phyloP scores from a whole-genome alignment of 371 early-diverging fungal genomes.

The Saksenaea oblongispora region DNA sequence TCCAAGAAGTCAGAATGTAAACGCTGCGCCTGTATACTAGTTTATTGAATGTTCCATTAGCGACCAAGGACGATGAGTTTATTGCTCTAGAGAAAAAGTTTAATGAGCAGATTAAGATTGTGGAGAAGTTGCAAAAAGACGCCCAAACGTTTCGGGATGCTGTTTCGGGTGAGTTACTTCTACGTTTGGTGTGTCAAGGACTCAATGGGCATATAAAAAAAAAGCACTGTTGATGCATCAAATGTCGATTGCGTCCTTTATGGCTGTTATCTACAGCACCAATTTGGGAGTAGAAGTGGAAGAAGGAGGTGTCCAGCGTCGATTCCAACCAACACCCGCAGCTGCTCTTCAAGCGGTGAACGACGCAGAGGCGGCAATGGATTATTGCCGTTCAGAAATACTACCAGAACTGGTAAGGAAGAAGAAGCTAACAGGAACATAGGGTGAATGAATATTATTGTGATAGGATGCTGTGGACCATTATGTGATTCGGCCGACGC shows the following conservation, averaged over 20 bases:
- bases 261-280: slow-evolving; percentile 54
- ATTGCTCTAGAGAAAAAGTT: slow-evolving; percentile 52
- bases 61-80: slow-evolving; percentile 64
- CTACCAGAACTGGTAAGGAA: slow-evolving; percentile 55
- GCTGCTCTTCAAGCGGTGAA: slow-evolving; percentile 54
- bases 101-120: slow-evolving; percentile 45
- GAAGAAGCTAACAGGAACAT: too few relatives aligned
- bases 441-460: too few relatives aligned
- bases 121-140: slow-evolving; percentile 53
- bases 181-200: background rate
- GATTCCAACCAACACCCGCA: slow-evolving; percentile 37
- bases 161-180: slow-evolving; percentile 36
- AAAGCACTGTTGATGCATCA: slow-evolving; percentile 61
- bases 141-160: slow-evolving; percentile 70
- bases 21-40: background rate
- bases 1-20: slow-evolving; percentile 25
- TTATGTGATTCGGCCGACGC: slow-evolving; percentile 63
- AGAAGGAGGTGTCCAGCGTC: slow-evolving; percentile 29
- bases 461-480: slow-evolving; percentile 64
- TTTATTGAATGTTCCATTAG: slow-evolving; percentile 14
- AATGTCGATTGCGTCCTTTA: slow-evolving; percentile 53
- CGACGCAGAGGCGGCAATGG: slow-evolving; percentile 52
- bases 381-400: slow-evolving; percentile 47
- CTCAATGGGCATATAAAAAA: background rate
- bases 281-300: slow-evolving; percentile 17